phyloP scores from a whole-genome alignment of 1,284 basidiomycete species.

The Pseudozyma hubeiensis region DNA sequence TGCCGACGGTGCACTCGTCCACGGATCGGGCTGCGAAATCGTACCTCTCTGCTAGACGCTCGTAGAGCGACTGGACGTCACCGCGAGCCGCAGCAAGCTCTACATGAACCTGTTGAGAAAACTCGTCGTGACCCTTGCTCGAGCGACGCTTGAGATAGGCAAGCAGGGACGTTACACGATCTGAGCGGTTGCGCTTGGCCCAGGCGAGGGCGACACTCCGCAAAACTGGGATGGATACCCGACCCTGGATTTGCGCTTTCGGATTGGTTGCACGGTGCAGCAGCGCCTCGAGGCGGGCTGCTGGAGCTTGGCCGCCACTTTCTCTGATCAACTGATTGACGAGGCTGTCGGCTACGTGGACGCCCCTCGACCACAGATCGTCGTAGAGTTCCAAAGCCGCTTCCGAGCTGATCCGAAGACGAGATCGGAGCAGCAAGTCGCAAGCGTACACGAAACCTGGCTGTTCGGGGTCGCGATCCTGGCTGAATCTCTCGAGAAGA shows the following conservation, averaged over 20 bases:
- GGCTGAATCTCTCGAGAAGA: slow-evolving; percentile 12
- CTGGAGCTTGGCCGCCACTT: slow-evolving; percentile 10
- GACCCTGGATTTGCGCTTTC: not conserved
- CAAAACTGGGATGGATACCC: slow-evolving; percentile 4
- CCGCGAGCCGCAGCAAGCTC: slow-evolving; percentile 34
- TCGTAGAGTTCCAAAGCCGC: slow-evolving; percentile 30
- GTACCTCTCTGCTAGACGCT: slow-evolving; percentile 11
- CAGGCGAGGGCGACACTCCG: slow-evolving; percentile 18
- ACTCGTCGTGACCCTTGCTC: slow-evolving; percentile 1
- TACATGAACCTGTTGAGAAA: slow-evolving; percentile 3
- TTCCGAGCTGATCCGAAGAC: slow-evolving; percentile 12
- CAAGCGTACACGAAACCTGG: slow-evolving; percentile 16
- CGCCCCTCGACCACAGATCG: slow-evolving; percentile 34
- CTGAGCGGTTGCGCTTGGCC: slow-evolving; percentile 31
- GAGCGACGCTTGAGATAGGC: slow-evolving; percentile 8
- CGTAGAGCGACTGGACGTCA: slow-evolving; percentile 26
- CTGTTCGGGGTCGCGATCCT: slow-evolving; percentile 17
- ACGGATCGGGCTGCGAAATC: slow-evolving; percentile 27
- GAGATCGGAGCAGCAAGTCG: slow-evolving; percentile 26
- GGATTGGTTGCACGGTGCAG: slow-evolving; percentile 17
- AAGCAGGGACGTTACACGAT: slow-evolving; percentile 12
- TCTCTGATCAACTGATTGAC: slow-evolving; percentile 7
- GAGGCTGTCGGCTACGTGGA: slow-evolving; percentile 12
- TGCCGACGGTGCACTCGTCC: slow-evolving; percentile 11
- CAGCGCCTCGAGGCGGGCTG: slow-evolving; percentile 20